Conservation (phyloP, 2,329 filamentous ascomycete genomes). For the Chaetomiaceae sp. region DNA sequence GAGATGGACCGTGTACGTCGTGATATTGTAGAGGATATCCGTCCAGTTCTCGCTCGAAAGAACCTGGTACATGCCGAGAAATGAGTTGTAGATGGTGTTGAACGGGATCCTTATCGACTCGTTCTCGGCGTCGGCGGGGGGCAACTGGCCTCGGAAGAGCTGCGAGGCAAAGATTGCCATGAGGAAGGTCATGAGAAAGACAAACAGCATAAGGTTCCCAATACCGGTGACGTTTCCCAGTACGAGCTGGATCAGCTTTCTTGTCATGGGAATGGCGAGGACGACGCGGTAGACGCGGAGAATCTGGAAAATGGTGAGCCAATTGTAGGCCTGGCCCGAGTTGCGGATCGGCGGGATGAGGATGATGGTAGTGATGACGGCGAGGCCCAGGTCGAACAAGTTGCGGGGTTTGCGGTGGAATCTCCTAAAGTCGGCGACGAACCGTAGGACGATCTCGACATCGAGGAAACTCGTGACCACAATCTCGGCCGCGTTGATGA, state of each 20-base stretch:
- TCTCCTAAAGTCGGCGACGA: slow-evolving; percentile 71
- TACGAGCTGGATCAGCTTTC: slow-evolving; percentile 80
- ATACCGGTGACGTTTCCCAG: slow-evolving; percentile 90
- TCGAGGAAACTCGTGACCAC: slow-evolving; percentile 74
- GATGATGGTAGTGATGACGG: slow-evolving; percentile 77
- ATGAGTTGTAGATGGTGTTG: slow-evolving; percentile 88
- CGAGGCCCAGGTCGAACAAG: slow-evolving; percentile 73
- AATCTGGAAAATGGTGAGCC: slow-evolving; percentile 91
- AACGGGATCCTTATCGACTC: slow-evolving; percentile 70
- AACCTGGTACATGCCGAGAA: slow-evolving; percentile 96
- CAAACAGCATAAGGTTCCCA: slow-evolving; percentile 89
- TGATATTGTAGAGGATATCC: slow-evolving; percentile 75
- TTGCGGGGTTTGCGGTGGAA: slow-evolving; percentile 75
- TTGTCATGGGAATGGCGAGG: slow-evolving; percentile 79
- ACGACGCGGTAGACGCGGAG: slow-evolving; percentile 89
- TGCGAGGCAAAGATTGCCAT: slow-evolving; percentile 91
- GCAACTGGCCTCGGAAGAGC: slow-evolving; percentile 84
- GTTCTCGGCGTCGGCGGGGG: slow-evolving; percentile 56
- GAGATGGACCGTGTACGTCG: slow-evolving; percentile 58
- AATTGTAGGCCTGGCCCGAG: slow-evolving; percentile 70
- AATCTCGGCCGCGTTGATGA: slow-evolving; percentile 71
- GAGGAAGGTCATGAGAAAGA: slow-evolving; percentile 91
- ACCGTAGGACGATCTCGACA: slow-evolving; percentile 75
- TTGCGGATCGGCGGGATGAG: slow-evolving; percentile 75
- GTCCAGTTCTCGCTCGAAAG: slow-evolving; percentile 98